phyloP scores from a whole-genome alignment of 306 rosid genomes.

The Fragaria nilgerrensis region DNA sequence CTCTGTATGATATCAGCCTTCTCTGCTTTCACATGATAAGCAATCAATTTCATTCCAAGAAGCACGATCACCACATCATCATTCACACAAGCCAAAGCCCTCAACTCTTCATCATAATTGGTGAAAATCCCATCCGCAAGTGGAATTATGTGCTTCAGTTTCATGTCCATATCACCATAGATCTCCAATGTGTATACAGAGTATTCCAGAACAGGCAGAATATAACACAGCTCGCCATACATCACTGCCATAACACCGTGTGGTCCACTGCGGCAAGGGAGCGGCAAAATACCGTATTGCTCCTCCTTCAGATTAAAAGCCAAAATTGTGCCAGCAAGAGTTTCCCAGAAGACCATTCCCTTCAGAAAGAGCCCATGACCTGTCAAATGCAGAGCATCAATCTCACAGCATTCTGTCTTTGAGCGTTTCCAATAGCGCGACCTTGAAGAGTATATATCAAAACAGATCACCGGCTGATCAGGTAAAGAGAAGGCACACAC shows the following conservation, averaged over 20 bases:
- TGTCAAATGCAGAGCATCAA: neutral
- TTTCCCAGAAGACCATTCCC: conserved; percentile 36
- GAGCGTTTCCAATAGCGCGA: conserved; percentile 34
- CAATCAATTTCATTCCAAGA: conserved; percentile 8
- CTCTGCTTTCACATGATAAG: conserved; percentile 22
- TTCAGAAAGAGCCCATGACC: conserved; percentile 28
- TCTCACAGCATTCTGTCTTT: conserved; percentile 18
- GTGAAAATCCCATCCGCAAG: neutral
- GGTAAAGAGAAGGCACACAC: conserved; percentile 27
- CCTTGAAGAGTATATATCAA: conserved; percentile 45
- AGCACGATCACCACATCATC: conserved; percentile 25
- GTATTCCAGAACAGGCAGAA: conserved; percentile 6
- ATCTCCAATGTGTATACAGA: conserved; percentile 4
- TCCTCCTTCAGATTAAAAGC: conserved; percentile 34
- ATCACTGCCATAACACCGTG: conserved; percentile 25
- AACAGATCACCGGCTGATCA: conserved; percentile 3
- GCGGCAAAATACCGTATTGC: conserved; percentile 24
- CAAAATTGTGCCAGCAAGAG: conserved; percentile 17
- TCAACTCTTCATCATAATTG: neutral
- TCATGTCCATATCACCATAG: conserved; percentile 36
- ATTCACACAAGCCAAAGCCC: conserved; percentile 29
- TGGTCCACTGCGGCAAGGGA: conserved; percentile 19
- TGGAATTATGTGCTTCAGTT: conserved; percentile 20
- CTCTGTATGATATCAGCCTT: neutral
- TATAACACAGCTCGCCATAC: conserved; percentile 38